Base-by-base conservation (phyloP, 2,329 filamentous ascomycete genomes). In the Sporothrix mexicana region DNA sequence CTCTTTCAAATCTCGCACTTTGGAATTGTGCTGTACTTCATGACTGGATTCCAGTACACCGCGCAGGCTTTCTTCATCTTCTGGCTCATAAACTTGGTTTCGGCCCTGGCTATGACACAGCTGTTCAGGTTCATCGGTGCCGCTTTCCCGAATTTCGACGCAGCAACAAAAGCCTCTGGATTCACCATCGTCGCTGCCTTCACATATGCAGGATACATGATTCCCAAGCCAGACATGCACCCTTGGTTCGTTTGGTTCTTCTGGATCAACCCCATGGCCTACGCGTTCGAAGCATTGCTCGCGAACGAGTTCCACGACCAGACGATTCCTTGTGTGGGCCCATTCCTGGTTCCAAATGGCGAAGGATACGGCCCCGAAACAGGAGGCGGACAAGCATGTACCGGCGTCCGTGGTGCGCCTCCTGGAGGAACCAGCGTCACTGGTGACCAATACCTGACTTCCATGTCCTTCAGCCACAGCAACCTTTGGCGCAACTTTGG, bases 51-150 rank as follows among this genome's bases (percentile, higher is more conserved):
- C 36, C 88, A 92, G 92, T 71, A 90, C 91, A 75, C 84, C 92
- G 0, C 91, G 90, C n/a, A n/a, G 2, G 83, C 90, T 0, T 97
- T 96, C 85, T 97, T 97, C 85, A 92, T 94, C 82, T 97, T 93
- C 86, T 81, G 94, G 72, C 84, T 97, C 69, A 88, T 95, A 78
- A 91, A 89, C 1, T 93, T 95, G 82, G 80, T 87, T 73, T 90
- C 90, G 1, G 93, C 92, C 0, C 77, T 97, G 78, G 86, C 88
- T 74, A 96, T 96, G 92, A 94, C 92, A n/a, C n/a, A n/a, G n/a
- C n/a, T n/a, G n/a, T n/a, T n/a, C n/a, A n/a, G n/a, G n/a, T n/a
- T n/a, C n/a, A n/a, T n/a, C n/a, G n/a, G n/a, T 53, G 94, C 93
- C 89, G 87, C 95, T 74, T 95, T 97, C 87, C 88, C 93, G 70